phyloP scores from a whole-genome alignment of 495 filamentous ascomycete species.

The Beverwykella pulmonaria region DNA sequence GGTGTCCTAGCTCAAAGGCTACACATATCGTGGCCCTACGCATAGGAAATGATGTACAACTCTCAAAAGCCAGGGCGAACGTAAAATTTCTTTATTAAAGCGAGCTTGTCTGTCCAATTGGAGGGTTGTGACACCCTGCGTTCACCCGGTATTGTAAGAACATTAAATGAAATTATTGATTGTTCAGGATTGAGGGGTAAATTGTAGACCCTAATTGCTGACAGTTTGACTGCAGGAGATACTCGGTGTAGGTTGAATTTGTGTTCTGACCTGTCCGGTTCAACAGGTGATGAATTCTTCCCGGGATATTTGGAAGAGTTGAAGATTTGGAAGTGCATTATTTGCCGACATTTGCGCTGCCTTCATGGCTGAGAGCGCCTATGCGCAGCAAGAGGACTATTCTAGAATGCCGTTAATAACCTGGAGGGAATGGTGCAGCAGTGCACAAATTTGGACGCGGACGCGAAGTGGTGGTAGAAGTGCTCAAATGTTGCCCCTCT shows the following conservation, averaged over 20 bases:
- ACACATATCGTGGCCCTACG: neutral
- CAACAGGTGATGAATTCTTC: neutral
- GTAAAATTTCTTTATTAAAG: neutral
- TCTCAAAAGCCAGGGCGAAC: neutral
- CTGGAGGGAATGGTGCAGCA: too few relatives aligned
- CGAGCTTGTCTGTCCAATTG: neutral
- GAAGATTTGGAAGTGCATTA: neutral
- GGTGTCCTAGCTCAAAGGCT: neutral
- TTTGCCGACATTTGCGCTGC: too few relatives aligned
- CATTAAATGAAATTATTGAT: slow-evolving; percentile 2
- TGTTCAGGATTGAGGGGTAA: neutral
- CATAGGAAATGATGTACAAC: neutral
- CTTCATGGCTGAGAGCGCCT: too few relatives aligned
- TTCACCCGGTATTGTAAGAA: neutral
- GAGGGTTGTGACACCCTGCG: neutral
- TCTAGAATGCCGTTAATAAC: too few relatives aligned
- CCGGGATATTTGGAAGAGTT: too few relatives aligned
- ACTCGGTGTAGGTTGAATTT: neutral
- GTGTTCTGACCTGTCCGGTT: neutral
- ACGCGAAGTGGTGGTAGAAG: too few relatives aligned
- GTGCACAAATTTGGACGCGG: too few relatives aligned
- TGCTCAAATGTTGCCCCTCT: too few relatives aligned
- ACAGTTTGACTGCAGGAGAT: neutral
- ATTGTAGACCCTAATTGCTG: neutral
- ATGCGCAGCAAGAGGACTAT: too few relatives aligned